A percentile compares a stretch with the other conserved stretches of the same genome.
These are phyloP conservation scores for Aspergillus spinulosporus DNA, from an alignment of 2,329 filamentous ascomycete species.

Conservation along the genomic window DNA sequence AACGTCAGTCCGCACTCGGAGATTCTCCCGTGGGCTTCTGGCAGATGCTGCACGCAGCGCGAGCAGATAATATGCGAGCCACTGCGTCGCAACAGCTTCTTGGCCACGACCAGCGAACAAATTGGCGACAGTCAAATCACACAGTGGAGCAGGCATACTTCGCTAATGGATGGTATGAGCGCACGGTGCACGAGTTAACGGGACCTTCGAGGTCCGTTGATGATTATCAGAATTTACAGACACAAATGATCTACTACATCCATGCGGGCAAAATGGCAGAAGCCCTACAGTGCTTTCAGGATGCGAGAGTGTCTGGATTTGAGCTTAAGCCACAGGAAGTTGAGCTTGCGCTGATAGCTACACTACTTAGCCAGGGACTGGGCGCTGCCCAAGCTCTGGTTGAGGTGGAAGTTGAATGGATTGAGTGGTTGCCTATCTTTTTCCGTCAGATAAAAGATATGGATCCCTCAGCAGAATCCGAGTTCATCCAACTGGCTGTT, in stretches of 20 bases:
- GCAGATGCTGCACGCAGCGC: slow-evolving; percentile 43
- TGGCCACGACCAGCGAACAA: slow-evolving; percentile 36
- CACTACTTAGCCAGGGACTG: slow-evolving; percentile 34
- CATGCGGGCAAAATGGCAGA: slow-evolving; percentile 37
- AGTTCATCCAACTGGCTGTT: slow-evolving; percentile 37
- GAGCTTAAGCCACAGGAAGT: slow-evolving; percentile 37
- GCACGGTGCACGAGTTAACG: slow-evolving; percentile 31
- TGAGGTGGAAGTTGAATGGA: slow-evolving; percentile 30
- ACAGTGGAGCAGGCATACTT: slow-evolving; percentile 25
- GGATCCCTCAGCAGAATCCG: slow-evolving; percentile 23
- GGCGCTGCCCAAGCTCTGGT: slow-evolving; percentile 34
- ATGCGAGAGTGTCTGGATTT: slow-evolving; percentile 32
- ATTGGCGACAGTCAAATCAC: slow-evolving; percentile 29
- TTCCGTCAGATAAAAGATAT: slow-evolving; percentile 38
- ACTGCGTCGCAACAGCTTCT: slow-evolving; percentile 38
- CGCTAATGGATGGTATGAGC: slow-evolving; percentile 32
- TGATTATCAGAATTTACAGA: slow-evolving; percentile 37
- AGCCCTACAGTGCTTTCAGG: slow-evolving; percentile 33
- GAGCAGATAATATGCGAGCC: slow-evolving; percentile 33
- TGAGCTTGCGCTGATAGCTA: slow-evolving; percentile 39
- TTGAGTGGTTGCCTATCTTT: slow-evolving; percentile 34
- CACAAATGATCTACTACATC: slow-evolving; percentile 41
- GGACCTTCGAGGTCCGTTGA: slow-evolving; percentile 30
- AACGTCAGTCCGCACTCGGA: slow-evolving; percentile 37
- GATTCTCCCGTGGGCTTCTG: slow-evolving; percentile 41